These are phyloP conservation scores for Trichosporon sp. DNA, from an alignment of 1,284 basidiomycete species.

Conservation along the genomic window DNA sequence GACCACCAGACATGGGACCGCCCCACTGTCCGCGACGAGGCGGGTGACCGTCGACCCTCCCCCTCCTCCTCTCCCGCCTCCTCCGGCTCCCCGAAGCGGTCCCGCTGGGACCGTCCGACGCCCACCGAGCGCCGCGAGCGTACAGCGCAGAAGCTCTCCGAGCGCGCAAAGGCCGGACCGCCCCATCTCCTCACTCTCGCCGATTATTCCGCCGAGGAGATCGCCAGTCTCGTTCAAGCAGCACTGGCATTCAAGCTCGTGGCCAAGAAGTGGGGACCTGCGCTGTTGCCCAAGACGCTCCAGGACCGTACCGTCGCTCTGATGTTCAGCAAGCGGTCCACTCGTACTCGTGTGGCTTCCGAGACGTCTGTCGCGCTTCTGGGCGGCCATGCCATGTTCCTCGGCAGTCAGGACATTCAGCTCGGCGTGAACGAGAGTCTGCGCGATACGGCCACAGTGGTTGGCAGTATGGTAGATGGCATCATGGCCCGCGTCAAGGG, in stretches of 20 bases:
- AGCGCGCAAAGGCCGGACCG: slow-evolving; percentile 5
- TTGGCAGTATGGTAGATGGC: slow-evolving; percentile 92
- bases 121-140: not conserved
- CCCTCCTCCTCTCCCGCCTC: too few species aligned
- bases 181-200: slow-evolving; percentile 44
- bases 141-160: not conserved
- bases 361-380: slow-evolving; percentile 73
- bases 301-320: slow-evolving; percentile 78
- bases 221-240: slow-evolving; percentile 28
- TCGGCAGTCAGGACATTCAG: slow-evolving; percentile 89
- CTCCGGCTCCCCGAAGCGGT: too few species aligned
- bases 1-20: not conserved
- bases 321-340: slow-evolving; percentile 88
- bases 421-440: slow-evolving; percentile 90
- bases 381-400: slow-evolving; percentile 85
- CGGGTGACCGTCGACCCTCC: not conserved
- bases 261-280: slow-evolving; percentile 22
- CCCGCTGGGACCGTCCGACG: too few species aligned
- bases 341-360: slow-evolving; percentile 80
- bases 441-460: slow-evolving; percentile 74
- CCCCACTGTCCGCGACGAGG: not conserved
- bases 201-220: slow-evolving; percentile 38
- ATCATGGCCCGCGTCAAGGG: slow-evolving; percentile 93
- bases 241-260: slow-evolving; percentile 39
- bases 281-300: slow-evolving; percentile 52